phyloP scores from a whole-genome alignment of 805 yeast species.

The Yamadazyma endophytica region DNA sequence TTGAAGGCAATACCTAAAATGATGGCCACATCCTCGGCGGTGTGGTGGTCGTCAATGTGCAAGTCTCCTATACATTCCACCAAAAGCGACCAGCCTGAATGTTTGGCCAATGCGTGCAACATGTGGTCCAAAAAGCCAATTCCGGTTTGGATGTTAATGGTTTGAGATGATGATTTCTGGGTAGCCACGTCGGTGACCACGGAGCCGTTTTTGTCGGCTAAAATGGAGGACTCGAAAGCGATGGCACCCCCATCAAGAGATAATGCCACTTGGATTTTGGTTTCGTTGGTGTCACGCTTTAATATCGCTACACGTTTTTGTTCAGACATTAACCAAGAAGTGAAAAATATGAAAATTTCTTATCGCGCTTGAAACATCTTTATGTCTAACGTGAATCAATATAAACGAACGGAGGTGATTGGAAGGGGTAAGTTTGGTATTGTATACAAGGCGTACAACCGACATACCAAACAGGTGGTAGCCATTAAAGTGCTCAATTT shows the following conservation, averaged over 20 bases:
- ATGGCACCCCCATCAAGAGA: constrained; percentile 84
- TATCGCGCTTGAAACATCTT: not conserved
- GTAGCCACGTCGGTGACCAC: constrained; percentile 51
- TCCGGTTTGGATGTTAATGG: constrained; percentile 81
- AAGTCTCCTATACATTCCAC: constrained; percentile 91
- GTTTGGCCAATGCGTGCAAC: constrained; percentile 96
- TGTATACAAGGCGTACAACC: constrained; percentile 81
- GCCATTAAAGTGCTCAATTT: constrained; percentile 92
- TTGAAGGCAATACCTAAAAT: constrained; percentile 89
- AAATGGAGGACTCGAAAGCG: constrained; percentile 56
- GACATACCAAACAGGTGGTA: constrained; percentile 68
- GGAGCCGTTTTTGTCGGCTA: constrained; percentile 24
- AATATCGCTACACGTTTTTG: constrained; percentile 37
- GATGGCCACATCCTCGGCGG: constrained; percentile 93
- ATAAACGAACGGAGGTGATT: constrained; percentile 78
- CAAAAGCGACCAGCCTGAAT: constrained; percentile 90
- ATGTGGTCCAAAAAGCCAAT: constrained; percentile 95
- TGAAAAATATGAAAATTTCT: not conserved
- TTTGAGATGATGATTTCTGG: constrained; percentile 67
- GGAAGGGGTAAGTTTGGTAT: constrained; percentile 98
- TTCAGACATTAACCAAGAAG: not conserved
- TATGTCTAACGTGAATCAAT: constrained; percentile 5
- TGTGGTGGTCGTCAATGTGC: constrained; percentile 96
- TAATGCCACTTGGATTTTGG: constrained; percentile 82
- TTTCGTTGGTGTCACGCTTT: constrained; percentile 84